Evolutionary conservation across 805 yeast genomes (phyloP), one percentile per base, ranked within the genome.

Genomic region (Saccharomyces mikatae): DNA sequence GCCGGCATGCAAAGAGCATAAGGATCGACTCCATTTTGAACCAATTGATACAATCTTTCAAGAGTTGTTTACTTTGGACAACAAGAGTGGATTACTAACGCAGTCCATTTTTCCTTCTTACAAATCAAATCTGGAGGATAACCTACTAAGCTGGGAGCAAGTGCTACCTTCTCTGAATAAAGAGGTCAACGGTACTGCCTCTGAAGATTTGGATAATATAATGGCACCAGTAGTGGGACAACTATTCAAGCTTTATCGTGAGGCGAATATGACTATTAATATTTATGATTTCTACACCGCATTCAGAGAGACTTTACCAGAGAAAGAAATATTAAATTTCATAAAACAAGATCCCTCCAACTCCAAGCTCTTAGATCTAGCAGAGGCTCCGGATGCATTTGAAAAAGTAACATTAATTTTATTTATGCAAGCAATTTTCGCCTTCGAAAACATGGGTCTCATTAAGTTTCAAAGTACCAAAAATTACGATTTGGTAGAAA

Each of bases 401-500:
- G 84, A 84, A 48, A 79, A 80, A 56, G 61, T 84, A 49, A 71
- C 83, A 0, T 73, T 86, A 59, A 79, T 89, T 3, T 81, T 94
- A 81, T 90, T 90, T 65, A 71, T 87, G 56, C 91, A 87, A 60
- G 82, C 83, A 21, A 75, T 91, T 50, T 80, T 80, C 27, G 96
- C 89, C 64, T 73, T 90, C 55, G 80, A 82, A 55, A 72, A 79
- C 58, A 71, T 87, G 53, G 97, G 97, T 0, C 71, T 88, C 49
- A 65, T 89, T 21, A 82, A 82, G 59, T 86, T 84, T 52, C 79
- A 78, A 47, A 71, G 73, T 26, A 76, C 75, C 44, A 62, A 60
- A 24, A 67, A 60, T 29, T 56, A 58, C 51, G 71, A 68, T 47
- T 52, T 60, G 10, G 58, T 67, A 5, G 72, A 69, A 55, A 69